These are phyloP conservation scores for Kodamaea ohmeri DNA, from an alignment of 1,139 yeast genomes.

Conservation along the genomic window DNA sequence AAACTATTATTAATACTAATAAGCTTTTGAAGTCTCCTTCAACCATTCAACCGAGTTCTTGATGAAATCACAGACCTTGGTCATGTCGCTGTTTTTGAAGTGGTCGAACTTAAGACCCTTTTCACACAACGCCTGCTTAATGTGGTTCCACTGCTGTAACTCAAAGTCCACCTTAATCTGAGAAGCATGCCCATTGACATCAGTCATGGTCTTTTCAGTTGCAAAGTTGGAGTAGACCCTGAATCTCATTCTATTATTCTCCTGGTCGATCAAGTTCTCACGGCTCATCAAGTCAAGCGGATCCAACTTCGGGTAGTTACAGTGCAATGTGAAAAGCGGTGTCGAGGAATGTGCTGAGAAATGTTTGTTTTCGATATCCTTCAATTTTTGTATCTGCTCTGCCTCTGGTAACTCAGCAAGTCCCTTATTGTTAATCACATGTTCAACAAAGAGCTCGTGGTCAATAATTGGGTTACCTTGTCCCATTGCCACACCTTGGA, in stretches of 20 bases:
- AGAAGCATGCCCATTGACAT: conserved; percentile 8
- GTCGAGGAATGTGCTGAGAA: conserved; percentile 18
- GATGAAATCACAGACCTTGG: conserved; percentile 27
- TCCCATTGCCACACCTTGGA: conserved; percentile 43
- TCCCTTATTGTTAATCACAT: conserved; percentile 12
- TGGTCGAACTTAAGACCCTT: conserved; percentile 26
- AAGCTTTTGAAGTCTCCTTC: conserved; percentile 8
- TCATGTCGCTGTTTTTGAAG: conserved; percentile 23
- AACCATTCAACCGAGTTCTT: conserved; percentile 32
- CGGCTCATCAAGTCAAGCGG: conserved; percentile 27
- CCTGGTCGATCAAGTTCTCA: conserved; percentile 29
- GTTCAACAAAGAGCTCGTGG: conserved; percentile 19
- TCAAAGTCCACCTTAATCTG: conserved; percentile 30
- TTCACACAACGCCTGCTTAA: conserved; percentile 29
- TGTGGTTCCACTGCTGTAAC: conserved; percentile 33
- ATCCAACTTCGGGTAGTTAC: conserved; percentile 41
- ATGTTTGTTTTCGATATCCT: conserved; percentile 17
- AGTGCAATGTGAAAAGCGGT: conserved; percentile 35
- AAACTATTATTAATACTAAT: background rate
- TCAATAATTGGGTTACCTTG: conserved; percentile 38
- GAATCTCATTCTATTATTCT: conserved; percentile 25
- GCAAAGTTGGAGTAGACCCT: conserved; percentile 29
- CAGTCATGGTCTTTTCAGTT: conserved; percentile 10
- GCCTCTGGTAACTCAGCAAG: conserved; percentile 11
- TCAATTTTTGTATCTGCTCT: conserved; percentile 25